Evolutionary conservation across 2,329 filamentous ascomycete genomes (phyloP), one percentile per base, ranked within the genome.

Genomic region (Huntiella omanensis): DNA sequence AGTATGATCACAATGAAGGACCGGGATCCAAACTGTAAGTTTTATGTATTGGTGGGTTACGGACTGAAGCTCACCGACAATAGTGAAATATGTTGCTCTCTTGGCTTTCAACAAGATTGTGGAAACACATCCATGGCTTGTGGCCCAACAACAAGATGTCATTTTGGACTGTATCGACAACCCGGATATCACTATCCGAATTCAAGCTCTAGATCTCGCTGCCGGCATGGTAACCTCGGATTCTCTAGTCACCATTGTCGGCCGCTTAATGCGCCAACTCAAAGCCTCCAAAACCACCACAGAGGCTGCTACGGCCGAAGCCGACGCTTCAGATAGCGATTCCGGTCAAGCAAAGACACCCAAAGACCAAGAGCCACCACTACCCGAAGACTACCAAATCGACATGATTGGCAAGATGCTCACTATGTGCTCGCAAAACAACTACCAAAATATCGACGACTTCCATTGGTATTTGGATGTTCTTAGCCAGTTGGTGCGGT

Each of bases 401-500:
- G 83, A 83, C 54, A 84, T 95, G 15, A 84, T 96, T 45, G 71
- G 73, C 48, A 75, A 83, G 49, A 85, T 96, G 50, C 60, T 96
- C 8, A 76, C 79, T 50, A 93, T 98, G 76, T 96, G 88, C 59
- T 83, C 85, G 6, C 77, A 78, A 52, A 81, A 87, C 53, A 94
- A 86, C 51, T 98, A 96, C 59, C 72, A 73, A 35, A 84, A 86
- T 56, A 69, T 98, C 41, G 66, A 71, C 45, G 88, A 98, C 58
- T 98, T 98, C 59, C 88, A 95, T 54, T 98, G 91, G 91, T 96
- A 96, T 59, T 81, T 96, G 53, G 83, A 91, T 53, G 75, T 94
- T 22, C 65, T 98, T 28, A 80, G 84, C 4, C 85, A 94, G 57
- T 71, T 98, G 11, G 76, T 95, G 36, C 77, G 80, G 57, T 70